Evolutionary conservation across 2,329 filamentous ascomycete genomes (phyloP), one percentile per base, ranked within the genome.

Genomic region (Hysterium pulicare): DNA sequence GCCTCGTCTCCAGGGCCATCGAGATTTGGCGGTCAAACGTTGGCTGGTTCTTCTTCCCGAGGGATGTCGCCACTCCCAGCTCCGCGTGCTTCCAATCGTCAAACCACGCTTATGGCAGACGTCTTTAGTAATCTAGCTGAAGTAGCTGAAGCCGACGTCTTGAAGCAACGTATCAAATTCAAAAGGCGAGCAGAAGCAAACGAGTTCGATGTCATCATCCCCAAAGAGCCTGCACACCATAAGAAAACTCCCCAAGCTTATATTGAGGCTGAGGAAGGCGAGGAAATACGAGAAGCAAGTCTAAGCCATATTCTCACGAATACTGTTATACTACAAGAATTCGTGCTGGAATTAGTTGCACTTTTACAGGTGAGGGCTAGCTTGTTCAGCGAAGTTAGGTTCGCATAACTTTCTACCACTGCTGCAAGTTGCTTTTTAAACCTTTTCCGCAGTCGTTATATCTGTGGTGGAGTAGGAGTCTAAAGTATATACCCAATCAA

Each of bases 221-320:
- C 55, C 1, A 65, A 64, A 28, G 63, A 64, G 41, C 57, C 62
- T 35, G 62, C 61, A 26, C 62, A 62, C 5, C 60, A 61, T 1
- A 60, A 57, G 21, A 60, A 63, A 7, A 24, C 24, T 13, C n/a
- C 41, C 10, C 45, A 50, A 4, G 35, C 35, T 7, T 37, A 42
- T 22, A 38, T 37, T 20, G 44, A 53, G 20, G 26, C 43, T 33
- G 42, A 48, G 26, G 51, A 44, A 24, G 54, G 55, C 19, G 47
- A 49, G 10, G 54, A 60, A 38, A 49, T 60, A n/a, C 59, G 57
- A 41, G 65, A 71, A 40, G 72, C 70, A 11, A 74, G 68, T 48
- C 50, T 76, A 22, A 59, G 73, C 42, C 73, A 76, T 50, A 67
- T 76, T 22, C 58, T 75, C 24, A 76, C 73, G 8, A 76, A 76